Evolutionary conservation across 805 yeast species (phyloP), one percentile per base, ranked within the genome.

Genomic region (Yarrowia deformans): DNA sequence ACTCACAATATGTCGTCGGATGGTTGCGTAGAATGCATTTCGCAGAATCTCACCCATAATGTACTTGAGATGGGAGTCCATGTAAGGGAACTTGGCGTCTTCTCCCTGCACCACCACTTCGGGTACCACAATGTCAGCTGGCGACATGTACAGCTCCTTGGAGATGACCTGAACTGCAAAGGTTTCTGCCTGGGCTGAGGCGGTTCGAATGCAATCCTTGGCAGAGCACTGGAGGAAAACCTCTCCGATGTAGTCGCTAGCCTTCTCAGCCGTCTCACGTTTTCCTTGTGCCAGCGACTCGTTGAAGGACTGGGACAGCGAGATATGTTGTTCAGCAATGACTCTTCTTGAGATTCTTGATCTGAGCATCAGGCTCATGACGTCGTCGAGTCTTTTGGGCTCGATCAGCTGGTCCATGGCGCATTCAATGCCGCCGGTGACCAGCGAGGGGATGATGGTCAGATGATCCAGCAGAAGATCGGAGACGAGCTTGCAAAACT

Each of bases 371-470:
- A 89, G 84, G 13, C 93, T 87, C 84, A 93, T 86, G 74, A 93
- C 86, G 18, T 79, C 81, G 75, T 94, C 97, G 72, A 94, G 79
- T 56, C 88, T 81, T 1, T 81, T 78, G 70, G 86, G 88, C 3
- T 92, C 88, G 74, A 90, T 83, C 48, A 81, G 79, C 67, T 82
- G 78, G 7, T 84, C 77, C 45, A 89, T 86, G 14, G 90, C 85
- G 71, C 88, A 88, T 74, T 94, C 98, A 58, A 93, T 80, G 0
- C 97, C 92, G 1, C 98, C 98, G 93, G 93, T 90, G 83, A 94
- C 90, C 70, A 93, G 81, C 77, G 93, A 94, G 0, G 98, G 95
- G 70, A 94, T 82, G 71, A 92, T 90, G 68, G 89, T 81, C 61
- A 92, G 83, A 79, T 94, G 97, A 77, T 89, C 92, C 35, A 84